phyloP scores from a whole-genome alignment of 805 yeast genomes.

The Ogataea pini region DNA sequence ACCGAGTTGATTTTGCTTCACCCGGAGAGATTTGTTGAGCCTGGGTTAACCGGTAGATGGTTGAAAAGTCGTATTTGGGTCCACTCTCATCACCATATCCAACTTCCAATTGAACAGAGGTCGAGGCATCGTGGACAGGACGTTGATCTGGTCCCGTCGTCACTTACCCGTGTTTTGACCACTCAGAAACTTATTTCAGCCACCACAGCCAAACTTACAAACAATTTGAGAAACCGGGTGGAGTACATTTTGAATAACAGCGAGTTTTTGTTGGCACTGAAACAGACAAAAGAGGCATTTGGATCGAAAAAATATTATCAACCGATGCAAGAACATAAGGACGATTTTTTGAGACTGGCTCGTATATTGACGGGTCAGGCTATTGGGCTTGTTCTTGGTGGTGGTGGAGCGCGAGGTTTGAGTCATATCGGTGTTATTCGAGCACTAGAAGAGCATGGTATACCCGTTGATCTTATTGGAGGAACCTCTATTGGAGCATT shows the following conservation, averaged over 20 bases:
- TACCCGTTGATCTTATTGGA: constrained; percentile 91
- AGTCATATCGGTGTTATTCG: constrained; percentile 90
- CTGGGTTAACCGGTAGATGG: constrained; percentile 87
- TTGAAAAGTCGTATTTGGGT: constrained; percentile 86
- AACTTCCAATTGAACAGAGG: constrained; percentile 44
- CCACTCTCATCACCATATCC: constrained; percentile 89
- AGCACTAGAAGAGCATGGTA: constrained; percentile 87
- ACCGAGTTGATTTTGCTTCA: constrained; percentile 85
- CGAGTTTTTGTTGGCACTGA: constrained; percentile 32
- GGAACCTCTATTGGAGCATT: constrained; percentile 97
- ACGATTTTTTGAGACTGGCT: constrained; percentile 87
- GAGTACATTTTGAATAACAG: constrained; percentile 29
- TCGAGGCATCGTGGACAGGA: constrained; percentile 14
- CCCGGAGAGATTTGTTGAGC: constrained; percentile 75
- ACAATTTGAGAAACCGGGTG: constrained; percentile 30
- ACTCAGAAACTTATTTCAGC: constrained; percentile 18
- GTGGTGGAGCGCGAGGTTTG: constrained; percentile 96
- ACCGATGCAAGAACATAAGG: constrained; percentile 60
- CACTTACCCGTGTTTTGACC: constrained; percentile 2
- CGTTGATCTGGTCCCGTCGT: constrained; percentile 19
- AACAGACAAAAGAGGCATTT: constrained; percentile 30
- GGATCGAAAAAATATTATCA: constrained; percentile 30
- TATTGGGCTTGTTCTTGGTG: constrained; percentile 91
- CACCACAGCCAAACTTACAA: constrained; percentile 30
- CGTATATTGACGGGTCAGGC: constrained; percentile 90